These are phyloP conservation scores for Penicillium cinerascens DNA, from an alignment of 495 filamentous ascomycete genomes.

Conservation along the genomic window DNA sequence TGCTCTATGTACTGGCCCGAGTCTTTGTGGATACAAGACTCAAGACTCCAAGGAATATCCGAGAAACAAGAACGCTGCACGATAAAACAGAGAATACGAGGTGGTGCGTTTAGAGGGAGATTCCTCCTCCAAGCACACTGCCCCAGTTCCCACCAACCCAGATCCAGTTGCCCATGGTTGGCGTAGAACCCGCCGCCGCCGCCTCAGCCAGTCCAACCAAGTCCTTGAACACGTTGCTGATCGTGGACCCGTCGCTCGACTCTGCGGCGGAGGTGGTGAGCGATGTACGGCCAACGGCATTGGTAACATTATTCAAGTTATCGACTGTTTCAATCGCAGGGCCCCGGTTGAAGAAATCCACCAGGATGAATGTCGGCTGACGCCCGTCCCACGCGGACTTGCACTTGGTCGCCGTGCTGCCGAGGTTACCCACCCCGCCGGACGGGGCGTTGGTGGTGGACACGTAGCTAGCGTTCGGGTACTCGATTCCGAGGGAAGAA, in stretches of 20 bases:
- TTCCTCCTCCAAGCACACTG: constrained; percentile 39
- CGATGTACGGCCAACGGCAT: constrained; percentile 37
- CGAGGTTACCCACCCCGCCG: constrained; percentile 56
- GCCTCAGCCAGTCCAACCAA: constrained; percentile 36
- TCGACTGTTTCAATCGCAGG: constrained; percentile 61
- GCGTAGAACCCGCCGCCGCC: constrained; percentile 34
- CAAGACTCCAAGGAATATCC: constrained; percentile 2
- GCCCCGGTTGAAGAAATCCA: constrained; percentile 71
- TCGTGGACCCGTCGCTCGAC: constrained; percentile 31
- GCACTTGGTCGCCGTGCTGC: constrained; percentile 55
- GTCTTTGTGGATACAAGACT: background rate
- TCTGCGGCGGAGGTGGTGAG: constrained; percentile 23
- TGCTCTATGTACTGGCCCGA: constrained; percentile 18
- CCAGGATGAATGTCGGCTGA: constrained; percentile 64
- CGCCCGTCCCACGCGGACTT: constrained; percentile 46
- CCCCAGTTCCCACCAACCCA: constrained; percentile 49
- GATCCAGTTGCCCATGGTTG: constrained; percentile 44
- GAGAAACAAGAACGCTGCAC: constrained; percentile 21
- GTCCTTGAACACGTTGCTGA: constrained; percentile 39
- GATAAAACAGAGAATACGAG: constrained; percentile 2
- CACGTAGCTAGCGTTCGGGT: constrained; percentile 58
- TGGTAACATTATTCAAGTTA: constrained; percentile 57
- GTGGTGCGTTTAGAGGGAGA: constrained; percentile 24
- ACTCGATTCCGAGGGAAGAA: constrained; percentile 46
- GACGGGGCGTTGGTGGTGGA: constrained; percentile 55